phyloP scores from a whole-genome alignment of 345 rosid species.

The Citrus cavaleriei region DNA sequence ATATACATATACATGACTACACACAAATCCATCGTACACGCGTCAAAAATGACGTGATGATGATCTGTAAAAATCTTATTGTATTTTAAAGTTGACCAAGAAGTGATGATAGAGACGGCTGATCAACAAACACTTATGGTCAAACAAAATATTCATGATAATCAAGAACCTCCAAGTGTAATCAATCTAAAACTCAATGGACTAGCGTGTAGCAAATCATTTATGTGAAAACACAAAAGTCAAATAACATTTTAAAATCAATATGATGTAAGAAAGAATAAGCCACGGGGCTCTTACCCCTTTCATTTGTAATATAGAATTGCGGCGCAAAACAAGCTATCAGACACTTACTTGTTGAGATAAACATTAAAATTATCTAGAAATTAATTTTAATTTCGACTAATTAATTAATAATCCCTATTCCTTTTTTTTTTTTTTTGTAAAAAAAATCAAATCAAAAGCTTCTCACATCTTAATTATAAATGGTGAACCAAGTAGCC shows the following conservation, averaged over 20 bases:
- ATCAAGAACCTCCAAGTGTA: not conserved
- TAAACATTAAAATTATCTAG: conserved; percentile 8
- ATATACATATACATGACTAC: too few relatives aligned
- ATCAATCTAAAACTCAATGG: not conserved
- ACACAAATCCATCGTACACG: conserved; percentile 5
- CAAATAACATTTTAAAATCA: conserved; percentile 26
- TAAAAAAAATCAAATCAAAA: not conserved
- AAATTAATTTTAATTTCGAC: conserved; percentile 15
- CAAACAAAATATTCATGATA: not conserved
- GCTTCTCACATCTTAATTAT: not conserved
- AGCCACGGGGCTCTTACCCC: conserved; percentile 8
- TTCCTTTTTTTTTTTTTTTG: too few relatives aligned
- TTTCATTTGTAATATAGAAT: conserved; percentile 18
- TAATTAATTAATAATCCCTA: not conserved
- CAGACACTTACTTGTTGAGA: not conserved
- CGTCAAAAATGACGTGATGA: conserved; percentile 2
- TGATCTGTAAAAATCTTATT: not conserved
- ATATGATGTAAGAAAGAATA: conserved; percentile 17
- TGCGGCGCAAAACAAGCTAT: conserved; percentile 38
- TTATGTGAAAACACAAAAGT: conserved; percentile 1
- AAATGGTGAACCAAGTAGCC: not conserved
- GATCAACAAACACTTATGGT: conserved; percentile 5
- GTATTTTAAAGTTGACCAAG: conserved; percentile 27
- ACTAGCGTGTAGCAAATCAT: conserved; percentile 1
- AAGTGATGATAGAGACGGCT: conserved; percentile 13